A percentile compares a stretch with the other conserved stretches of the same genome.
Evolutionary conservation across 140 eudicot genomes (phyloP).

Genomic region (Anethum foeniculum): DNA sequence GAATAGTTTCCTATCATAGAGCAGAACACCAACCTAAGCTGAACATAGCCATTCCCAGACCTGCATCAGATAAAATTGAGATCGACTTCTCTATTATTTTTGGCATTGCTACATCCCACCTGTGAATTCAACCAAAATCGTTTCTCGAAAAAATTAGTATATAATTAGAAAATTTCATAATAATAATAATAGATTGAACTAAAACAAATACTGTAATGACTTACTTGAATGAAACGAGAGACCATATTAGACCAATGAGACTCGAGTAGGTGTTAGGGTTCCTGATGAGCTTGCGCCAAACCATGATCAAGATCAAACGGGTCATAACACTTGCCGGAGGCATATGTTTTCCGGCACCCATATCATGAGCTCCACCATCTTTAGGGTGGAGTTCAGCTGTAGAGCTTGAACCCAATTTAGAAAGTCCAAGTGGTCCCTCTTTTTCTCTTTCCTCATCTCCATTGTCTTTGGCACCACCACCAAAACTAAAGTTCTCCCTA

Average conservation of each 20-base stretch:
- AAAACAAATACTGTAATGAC: background rate
- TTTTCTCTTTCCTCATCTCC: conserved; percentile 53
- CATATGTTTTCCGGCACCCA: conserved; percentile 55
- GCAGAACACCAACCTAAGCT: conserved; percentile 61
- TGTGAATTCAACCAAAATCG: conserved; percentile 17
- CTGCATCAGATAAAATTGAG: conserved; percentile 89
- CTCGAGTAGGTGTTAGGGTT: conserved; percentile 97
- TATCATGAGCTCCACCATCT: conserved; percentile 30
- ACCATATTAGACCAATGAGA: conserved; percentile 89
- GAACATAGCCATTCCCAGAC: conserved; percentile 99
- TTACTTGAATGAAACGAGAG: conserved; percentile 69
- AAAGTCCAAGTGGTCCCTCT: conserved; percentile 40
- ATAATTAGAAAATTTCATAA: background rate
- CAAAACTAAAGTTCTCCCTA: conserved; percentile 61
- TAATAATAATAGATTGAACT: background rate
- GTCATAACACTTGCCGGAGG: conserved; percentile 98
- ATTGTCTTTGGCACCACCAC: conserved; percentile 35
- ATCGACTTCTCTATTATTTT: conserved; percentile 66
- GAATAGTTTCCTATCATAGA: background rate
- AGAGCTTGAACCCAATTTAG: conserved; percentile 65
- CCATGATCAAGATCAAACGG: conserved; percentile 93
- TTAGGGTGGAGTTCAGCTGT: conserved; percentile 59
- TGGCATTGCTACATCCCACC: conserved; percentile 92
- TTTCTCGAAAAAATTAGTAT: background rate
- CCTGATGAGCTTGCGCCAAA: conserved; percentile 92